Evolutionary conservation across 441 rosid genomes (phyloP).

Genomic region (Brassica hybrid): DNA sequence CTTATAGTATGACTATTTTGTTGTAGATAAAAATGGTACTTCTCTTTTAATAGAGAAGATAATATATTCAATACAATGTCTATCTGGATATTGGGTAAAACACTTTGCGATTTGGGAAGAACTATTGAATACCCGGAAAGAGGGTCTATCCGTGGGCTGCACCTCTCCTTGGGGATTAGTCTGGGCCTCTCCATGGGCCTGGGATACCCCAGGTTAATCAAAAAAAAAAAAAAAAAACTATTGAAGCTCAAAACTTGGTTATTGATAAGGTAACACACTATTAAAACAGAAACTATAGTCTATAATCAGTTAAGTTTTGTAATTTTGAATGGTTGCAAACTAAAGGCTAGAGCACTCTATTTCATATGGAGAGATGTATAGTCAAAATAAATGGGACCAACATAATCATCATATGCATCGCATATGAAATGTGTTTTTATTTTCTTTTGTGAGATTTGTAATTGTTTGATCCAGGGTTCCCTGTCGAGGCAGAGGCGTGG

Average conservation of each 20-base stretch:
- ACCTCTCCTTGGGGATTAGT: no score
- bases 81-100: no score
- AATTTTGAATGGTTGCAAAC: constrained; percentile 15
- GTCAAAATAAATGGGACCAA: constrained; percentile 36
- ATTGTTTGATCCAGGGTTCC: constrained; percentile 38
- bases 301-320: constrained; percentile 14
- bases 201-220: no score
- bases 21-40: no score
- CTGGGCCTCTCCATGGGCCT: no score
- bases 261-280: background rate
- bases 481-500: constrained; percentile 37
- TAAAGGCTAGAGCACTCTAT: background rate
- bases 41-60: background rate
- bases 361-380: constrained; percentile 14
- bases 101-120: no score
- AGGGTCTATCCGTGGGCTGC: no score
- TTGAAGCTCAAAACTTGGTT: background rate
- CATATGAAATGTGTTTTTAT: constrained; percentile 1
- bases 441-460: background rate
- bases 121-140: no score
- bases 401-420: constrained; percentile 22
- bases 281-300: background rate
- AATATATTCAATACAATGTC: no score
- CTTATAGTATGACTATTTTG: no score
- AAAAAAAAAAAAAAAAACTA: no score